Percentiles rank a stretch among this genome's conserved stretches.
Conservation (phyloP, 2,329 filamentous ascomycete species). For the Clarireedia sp. region DNA sequence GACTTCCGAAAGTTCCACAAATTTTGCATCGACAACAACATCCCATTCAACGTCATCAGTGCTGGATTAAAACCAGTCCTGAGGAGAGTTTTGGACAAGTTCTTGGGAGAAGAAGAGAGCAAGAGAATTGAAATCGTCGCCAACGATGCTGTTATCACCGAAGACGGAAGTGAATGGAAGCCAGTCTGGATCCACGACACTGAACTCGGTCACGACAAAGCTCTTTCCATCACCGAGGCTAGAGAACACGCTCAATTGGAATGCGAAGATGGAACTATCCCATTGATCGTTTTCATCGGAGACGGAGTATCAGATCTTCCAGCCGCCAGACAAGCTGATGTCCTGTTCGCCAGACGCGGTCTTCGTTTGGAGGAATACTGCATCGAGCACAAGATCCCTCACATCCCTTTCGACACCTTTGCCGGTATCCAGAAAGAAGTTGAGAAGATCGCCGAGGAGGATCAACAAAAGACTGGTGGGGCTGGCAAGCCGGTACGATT, state of each 20-base stretch:
- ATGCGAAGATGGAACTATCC: conserved; percentile 52
- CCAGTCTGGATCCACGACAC: conserved; percentile 60
- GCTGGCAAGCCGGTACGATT: conserved; percentile 51
- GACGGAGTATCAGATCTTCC: conserved; percentile 62
- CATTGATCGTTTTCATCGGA: conserved; percentile 61
- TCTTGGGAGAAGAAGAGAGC: conserved; percentile 45
- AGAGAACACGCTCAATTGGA: conserved; percentile 45
- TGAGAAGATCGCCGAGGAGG: conserved; percentile 47
- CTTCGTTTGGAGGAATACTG: conserved; percentile 60
- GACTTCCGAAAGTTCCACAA: conserved; percentile 57
- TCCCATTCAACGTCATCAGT: conserved; percentile 63
- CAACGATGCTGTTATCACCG: conserved; percentile 54
- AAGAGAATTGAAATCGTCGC: conserved; percentile 56
- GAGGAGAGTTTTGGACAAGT: conserved; percentile 52
- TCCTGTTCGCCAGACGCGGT: conserved; percentile 59
- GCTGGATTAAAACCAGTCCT: conserved; percentile 59
- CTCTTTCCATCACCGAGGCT: conserved; percentile 53
- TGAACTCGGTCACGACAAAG: conserved; percentile 60
- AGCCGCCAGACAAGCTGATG: conserved; percentile 57
- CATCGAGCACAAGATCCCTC: conserved; percentile 49
- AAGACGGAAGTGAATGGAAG: conserved; percentile 53
- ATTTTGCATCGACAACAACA: conserved; percentile 53
- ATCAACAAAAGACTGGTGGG: conserved; percentile 53
- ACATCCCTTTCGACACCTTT: conserved; percentile 58
- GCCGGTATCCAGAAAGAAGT: conserved; percentile 57